These are phyloP conservation scores for Boletus subparvulus DNA, from an alignment of 768 basidiomycete genomes.

Conservation along the genomic window DNA sequence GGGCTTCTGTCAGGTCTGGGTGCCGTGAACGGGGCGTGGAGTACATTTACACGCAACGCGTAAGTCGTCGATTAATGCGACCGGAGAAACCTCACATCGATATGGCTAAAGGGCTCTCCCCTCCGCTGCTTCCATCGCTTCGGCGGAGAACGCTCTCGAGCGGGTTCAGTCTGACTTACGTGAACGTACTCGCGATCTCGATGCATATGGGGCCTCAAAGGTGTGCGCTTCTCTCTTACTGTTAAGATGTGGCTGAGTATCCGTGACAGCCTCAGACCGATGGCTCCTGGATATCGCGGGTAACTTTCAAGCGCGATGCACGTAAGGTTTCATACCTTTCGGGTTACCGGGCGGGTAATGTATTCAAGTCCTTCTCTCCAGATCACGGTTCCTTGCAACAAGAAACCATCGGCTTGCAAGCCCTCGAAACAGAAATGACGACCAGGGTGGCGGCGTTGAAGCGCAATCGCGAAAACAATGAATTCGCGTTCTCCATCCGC, in stretches of 20 bases:
- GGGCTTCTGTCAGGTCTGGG: conserved; percentile 81
- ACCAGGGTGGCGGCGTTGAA: conserved; percentile 53
- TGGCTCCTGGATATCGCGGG: conserved; percentile 30
- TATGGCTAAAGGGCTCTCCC: conserved; percentile 20
- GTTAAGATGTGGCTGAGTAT: conserved; percentile 8
- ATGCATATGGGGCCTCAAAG: conserved; percentile 24
- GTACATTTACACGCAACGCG: conserved; percentile 22
- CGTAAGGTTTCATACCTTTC: conserved; percentile 25
- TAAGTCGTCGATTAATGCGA: conserved; percentile 24
- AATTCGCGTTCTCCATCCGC: conserved; percentile 52
- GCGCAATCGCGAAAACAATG: conserved; percentile 46
- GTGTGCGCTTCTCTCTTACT: conserved; percentile 15
- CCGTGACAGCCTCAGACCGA: conserved; percentile 23
- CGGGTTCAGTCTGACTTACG: conserved; percentile 60
- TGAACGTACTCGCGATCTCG: conserved; percentile 32
- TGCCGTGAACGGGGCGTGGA: conserved; percentile 67
- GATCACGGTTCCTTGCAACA: conserved; percentile 43
- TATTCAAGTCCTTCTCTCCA: conserved; percentile 13
- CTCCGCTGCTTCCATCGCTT: conserved; percentile 39
- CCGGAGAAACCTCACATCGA: conserved; percentile 1
- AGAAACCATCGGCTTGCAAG: conserved; percentile 63
- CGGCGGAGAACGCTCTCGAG: conserved; percentile 56
- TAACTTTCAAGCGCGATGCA: conserved; percentile 31
- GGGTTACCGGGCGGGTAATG: background rate
- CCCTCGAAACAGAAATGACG: conserved; percentile 67